Conservation (phyloP, 1,139 yeast genomes). For the Wickerhamomyces sp. region DNA sequence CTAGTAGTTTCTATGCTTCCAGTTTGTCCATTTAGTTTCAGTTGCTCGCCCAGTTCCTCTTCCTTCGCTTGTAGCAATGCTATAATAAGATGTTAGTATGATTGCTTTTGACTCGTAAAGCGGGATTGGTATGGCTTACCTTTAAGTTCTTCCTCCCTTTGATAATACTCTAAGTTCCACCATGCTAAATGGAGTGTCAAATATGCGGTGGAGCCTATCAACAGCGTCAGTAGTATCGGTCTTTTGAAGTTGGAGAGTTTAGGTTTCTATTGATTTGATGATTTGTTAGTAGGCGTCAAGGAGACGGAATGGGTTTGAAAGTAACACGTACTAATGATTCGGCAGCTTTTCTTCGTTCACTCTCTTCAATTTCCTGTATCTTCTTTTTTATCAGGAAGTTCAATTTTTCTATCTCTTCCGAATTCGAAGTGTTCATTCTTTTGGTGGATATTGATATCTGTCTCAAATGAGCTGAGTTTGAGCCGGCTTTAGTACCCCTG, state of each 20-base stretch:
- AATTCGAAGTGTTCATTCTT: conserved; percentile 6
- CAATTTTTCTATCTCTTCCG: conserved; percentile 18
- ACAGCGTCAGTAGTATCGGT: conserved; percentile 16
- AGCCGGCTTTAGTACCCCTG: too few relatives aligned
- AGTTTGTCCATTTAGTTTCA: conserved; percentile 3
- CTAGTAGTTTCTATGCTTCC: neutral
- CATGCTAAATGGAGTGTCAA: conserved; percentile 26
- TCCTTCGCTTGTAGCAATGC: conserved; percentile 8
- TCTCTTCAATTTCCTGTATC: conserved; percentile 10
- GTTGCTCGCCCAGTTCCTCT: conserved; percentile 3
- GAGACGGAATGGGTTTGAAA: too few relatives aligned
- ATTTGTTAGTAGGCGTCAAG: neutral
- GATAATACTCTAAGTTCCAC: conserved; percentile 30
- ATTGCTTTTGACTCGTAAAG: neutral
- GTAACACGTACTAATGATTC: conserved; percentile 13
- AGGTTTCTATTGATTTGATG: conserved; percentile 12
- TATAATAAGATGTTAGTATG: neutral
- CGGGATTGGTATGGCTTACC: conserved; percentile 7
- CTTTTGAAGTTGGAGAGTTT: conserved; percentile 18
- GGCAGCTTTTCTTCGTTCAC: too few relatives aligned
- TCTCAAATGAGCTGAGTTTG: neutral
- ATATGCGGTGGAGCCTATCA: conserved; percentile 20
- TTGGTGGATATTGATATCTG: neutral
- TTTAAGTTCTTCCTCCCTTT: conserved; percentile 23
- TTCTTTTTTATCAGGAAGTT: conserved; percentile 16